phyloP scores from a whole-genome alignment of 106 monocot species.

The Alisma plantagoaquatica region DNA sequence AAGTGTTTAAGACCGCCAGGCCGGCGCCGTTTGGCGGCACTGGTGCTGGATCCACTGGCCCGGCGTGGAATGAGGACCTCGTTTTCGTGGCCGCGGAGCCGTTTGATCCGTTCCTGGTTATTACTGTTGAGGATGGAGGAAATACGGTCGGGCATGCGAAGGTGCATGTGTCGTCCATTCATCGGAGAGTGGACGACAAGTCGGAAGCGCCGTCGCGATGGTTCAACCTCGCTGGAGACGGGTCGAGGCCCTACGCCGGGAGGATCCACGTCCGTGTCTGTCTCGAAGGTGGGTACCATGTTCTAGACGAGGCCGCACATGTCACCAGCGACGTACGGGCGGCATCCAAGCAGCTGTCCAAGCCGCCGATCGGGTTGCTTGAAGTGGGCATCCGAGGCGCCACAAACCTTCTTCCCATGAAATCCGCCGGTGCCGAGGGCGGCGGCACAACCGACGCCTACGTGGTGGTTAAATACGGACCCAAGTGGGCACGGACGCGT shows the following conservation, averaged over 20 bases:
- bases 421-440: slow-evolving; percentile 26
- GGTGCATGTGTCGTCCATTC: slow-evolving; percentile 51
- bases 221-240: slow-evolving; percentile 67
- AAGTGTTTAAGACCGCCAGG: slow-evolving; percentile 54
- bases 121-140: slow-evolving; percentile 58
- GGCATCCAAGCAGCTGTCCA: slow-evolving; percentile 63
- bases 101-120: slow-evolving; percentile 63
- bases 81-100: slow-evolving; percentile 86
- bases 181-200: slow-evolving; percentile 68
- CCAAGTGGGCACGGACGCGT: slow-evolving; percentile 85
- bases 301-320: slow-evolving; percentile 79
- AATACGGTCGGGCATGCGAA: slow-evolving; percentile 44
- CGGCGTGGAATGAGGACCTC: slow-evolving; percentile 81
- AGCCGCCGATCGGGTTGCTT: slow-evolving; percentile 62
- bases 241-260: slow-evolving; percentile 44
- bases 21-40: neutral
- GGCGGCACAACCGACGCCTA: slow-evolving; percentile 80
- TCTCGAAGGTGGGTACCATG: slow-evolving; percentile 90
- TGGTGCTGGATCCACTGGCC: slow-evolving; percentile 31
- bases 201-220: slow-evolving; percentile 66
- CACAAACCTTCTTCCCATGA: slow-evolving; percentile 62
- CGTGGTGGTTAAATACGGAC: slow-evolving; percentile 78
- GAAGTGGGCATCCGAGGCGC: slow-evolving; percentile 76
- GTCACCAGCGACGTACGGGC: slow-evolving; percentile 72
- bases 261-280: slow-evolving; percentile 69